Base-by-base conservation (phyloP, 202 grass and related monocot genomes). In the Musa balbisiana region DNA sequence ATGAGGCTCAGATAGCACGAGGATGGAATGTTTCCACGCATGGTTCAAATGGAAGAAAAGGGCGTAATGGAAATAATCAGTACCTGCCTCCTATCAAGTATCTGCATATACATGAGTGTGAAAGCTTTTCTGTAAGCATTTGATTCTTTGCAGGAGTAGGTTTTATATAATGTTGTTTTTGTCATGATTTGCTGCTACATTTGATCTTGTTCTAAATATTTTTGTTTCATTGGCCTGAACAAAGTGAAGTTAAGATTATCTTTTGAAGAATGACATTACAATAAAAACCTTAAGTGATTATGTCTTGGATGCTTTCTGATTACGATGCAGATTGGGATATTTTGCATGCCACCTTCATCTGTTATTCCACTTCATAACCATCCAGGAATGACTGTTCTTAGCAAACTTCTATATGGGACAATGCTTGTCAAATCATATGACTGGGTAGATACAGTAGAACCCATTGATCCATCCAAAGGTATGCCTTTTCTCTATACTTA, bases 301-400 rank as follows among this genome's bases (percentile, higher is more conserved):
- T 74, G 25, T 62, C 13, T 52, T n/a, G 56, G 67, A 9, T 53
- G 27, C 20, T 73, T 33, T 69, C 33, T 62, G 1, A 13, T 72
- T 80, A 66, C 72, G 52, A 17, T 83, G 63, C 90, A 97, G 93
- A 97, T 97, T 79, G 93, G 93, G 52, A 97, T 97, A 86, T 97
- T 85, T 81, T 97, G 90, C 83, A 93, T 97, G 73, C 88, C 90
- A 72, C 78, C 93, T 81, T 97, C 88, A 72, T 97, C 90, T 67
- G 84, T 91, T 67, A 97, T 97, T 43, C 93, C 93, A 56, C 93
- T 97, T 73, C 93, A 97, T 79, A 87, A 97, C 62, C 93, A 97
- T 85, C 93, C 93, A 14, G 90, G 88, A 53, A 93, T 97, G 93
- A 91, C 90, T 58, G 93, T 97, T 3, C 67, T 97, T 25, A 97